phyloP scores from a whole-genome alignment of 768 basidiomycete species.

The Stropharia rugosoannulata region DNA sequence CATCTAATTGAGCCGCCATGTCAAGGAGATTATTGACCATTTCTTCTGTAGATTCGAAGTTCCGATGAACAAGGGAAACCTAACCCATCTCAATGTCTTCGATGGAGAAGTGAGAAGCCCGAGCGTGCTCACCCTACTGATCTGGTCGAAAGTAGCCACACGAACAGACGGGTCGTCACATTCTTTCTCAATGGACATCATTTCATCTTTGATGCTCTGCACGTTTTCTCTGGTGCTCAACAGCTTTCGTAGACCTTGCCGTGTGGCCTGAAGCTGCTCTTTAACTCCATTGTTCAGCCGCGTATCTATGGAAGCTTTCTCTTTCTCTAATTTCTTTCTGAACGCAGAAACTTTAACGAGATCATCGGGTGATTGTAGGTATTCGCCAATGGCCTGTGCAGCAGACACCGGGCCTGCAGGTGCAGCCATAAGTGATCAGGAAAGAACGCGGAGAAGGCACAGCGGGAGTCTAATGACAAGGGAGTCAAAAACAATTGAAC shows the following conservation, averaged over 20 bases:
- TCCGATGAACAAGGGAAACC: conserved; percentile 95
- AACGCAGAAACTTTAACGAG: conserved; percentile 85
- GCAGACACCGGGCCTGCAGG: conserved; percentile 59
- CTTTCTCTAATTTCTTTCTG: conserved; percentile 93
- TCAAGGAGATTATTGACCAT: conserved; percentile 94
- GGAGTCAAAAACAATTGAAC: not conserved
- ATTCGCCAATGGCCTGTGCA: conserved; percentile 85
- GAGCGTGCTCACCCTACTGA: conserved; percentile 69
- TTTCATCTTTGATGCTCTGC: conserved; percentile 82
- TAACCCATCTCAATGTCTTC: conserved; percentile 26
- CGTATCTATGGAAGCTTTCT: conserved; percentile 91
- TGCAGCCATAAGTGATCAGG: conserved; percentile 39
- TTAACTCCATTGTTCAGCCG: conserved; percentile 89
- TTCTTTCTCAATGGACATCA: conserved; percentile 75
- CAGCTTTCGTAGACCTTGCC: conserved; percentile 83
- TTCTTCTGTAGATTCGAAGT: conserved; percentile 92
- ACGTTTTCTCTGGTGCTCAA: conserved; percentile 76
- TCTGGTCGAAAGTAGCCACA: conserved; percentile 92
- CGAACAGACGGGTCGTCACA: conserved; percentile 74
- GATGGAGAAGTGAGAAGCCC: not conserved
- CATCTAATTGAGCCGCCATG: conserved; percentile 83
- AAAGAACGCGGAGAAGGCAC: not conserved
- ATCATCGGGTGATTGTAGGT: conserved; percentile 92
- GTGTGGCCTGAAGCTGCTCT: conserved; percentile 88
- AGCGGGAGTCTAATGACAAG: not conserved